Evolutionary conservation across 768 basidiomycete species (phyloP).

Genomic region (Roridomyces roridus): DNA sequence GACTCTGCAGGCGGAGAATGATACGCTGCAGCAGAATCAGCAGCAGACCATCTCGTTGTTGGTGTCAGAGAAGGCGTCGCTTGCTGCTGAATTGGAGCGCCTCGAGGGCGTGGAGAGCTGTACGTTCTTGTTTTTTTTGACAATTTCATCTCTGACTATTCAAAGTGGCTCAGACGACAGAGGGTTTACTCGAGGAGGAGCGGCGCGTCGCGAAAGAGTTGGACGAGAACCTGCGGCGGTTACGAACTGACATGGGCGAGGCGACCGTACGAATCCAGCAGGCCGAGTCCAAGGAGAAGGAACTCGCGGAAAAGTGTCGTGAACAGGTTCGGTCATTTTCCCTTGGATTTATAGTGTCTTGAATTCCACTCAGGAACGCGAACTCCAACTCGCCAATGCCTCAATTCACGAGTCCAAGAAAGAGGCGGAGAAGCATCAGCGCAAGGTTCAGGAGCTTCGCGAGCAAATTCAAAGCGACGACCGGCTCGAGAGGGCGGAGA

Average conservation of each 20-base stretch:
- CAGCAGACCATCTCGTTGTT: conserved; percentile 79
- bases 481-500: conserved; percentile 75
- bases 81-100: conserved; percentile 63
- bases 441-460: conserved; percentile 72
- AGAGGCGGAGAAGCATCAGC: conserved; percentile 59
- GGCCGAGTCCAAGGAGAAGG: conserved; percentile 58
- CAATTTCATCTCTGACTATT: background rate
- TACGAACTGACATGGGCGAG: conserved; percentile 47
- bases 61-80: conserved; percentile 72
- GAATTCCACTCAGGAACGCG: conserved; percentile 65
- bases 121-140: conserved; percentile 39
- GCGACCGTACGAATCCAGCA: conserved; percentile 45
- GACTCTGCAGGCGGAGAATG: conserved; percentile 39
- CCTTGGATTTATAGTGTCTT: background rate
- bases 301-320: conserved; percentile 54
- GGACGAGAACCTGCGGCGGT: conserved; percentile 45
- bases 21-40: conserved; percentile 54
- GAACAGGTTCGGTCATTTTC: conserved; percentile 52
- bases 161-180: conserved; percentile 52
- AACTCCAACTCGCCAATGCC: conserved; percentile 68
- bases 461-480: conserved; percentile 88
- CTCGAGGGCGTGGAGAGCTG: conserved; percentile 66
- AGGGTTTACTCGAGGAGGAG: conserved; percentile 49
- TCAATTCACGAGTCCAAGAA: conserved; percentile 57
- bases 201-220: conserved; percentile 45